Percentiles rank a stretch among this genome's conserved stretches.
phyloP scores from a whole-genome alignment of 2,329 filamentous ascomycete species.

The Rutstroemia sp. region DNA sequence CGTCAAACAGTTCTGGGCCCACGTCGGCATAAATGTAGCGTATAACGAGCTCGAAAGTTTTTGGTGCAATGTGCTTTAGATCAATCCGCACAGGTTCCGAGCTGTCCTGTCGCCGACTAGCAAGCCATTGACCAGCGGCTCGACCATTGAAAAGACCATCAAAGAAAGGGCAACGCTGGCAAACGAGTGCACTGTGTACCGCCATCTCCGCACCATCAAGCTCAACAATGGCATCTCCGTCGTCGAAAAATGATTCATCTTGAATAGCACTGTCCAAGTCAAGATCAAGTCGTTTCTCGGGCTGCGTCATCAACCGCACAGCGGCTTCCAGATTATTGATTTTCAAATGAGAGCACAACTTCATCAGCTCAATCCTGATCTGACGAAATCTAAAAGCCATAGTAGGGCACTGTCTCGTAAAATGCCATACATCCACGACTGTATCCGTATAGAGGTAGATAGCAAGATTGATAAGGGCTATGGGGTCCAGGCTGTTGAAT shows the following conservation, averaged over 20 bases:
- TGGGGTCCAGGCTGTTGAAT: slow-evolving; percentile 65
- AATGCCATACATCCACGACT: slow-evolving; percentile 81
- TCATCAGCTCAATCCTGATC: slow-evolving; percentile 81
- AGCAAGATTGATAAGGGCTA: slow-evolving; percentile 72
- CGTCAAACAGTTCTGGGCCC: slow-evolving; percentile 74
- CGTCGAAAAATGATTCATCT: slow-evolving; percentile 65
- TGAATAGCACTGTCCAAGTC: slow-evolving; percentile 66
- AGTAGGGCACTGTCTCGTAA: slow-evolving; percentile 52
- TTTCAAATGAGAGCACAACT: slow-evolving; percentile 63
- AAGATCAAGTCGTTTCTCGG: slow-evolving; percentile 53
- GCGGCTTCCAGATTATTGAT: slow-evolving; percentile 68
- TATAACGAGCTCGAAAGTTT: slow-evolving; percentile 72
- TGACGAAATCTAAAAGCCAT: slow-evolving; percentile 70
- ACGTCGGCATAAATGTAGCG: slow-evolving; percentile 77
- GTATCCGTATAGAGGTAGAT: slow-evolving; percentile 76
- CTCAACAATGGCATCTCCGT: slow-evolving; percentile 73
- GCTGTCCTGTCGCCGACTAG: slow-evolving; percentile 51
- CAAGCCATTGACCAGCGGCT: slow-evolving; percentile 77
- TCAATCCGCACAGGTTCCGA: slow-evolving; percentile 61
- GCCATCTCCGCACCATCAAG: slow-evolving; percentile 64
- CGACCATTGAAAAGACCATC: slow-evolving; percentile 83
- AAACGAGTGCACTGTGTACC: slow-evolving; percentile 73
- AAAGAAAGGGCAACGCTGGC: slow-evolving; percentile 87
- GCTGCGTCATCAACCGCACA: slow-evolving; percentile 64
- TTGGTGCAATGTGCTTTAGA: slow-evolving; percentile 68